Evolutionary conservation across 2,329 filamentous ascomycete species (phyloP), one percentile per base, ranked within the genome.

Genomic region (Ustulina deusta): DNA sequence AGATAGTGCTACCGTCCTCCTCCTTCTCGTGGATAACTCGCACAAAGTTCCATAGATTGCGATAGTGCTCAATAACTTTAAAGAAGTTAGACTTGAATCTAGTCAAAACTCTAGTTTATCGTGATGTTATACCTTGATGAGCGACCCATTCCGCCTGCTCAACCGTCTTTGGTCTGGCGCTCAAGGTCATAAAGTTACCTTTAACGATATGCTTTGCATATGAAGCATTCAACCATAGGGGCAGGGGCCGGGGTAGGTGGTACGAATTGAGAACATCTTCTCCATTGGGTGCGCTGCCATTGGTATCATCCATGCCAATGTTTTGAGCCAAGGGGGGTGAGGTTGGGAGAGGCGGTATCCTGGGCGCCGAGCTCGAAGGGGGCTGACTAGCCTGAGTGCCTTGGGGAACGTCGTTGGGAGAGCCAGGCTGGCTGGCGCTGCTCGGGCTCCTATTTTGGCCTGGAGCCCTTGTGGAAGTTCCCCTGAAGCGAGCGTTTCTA

Each of bases 171-270:
- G 95, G 95, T 77, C 94, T 91, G 57, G 94, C 93, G 75, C 94
- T 97, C 67, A 98, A 83, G 11, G 95, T 97, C 91, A 97, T 93
- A 79, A 98, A 97, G 83, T 97, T 98, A 67, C 95, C 95, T 83
- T 95, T 97, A 76, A 97, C 94, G 72, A 97, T 97, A 76, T 97
- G 90, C 78, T 91, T 92, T 62, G 92, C 90, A 78, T 93, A 91
- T 69, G 89, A 83, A 63, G 91, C 86, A 76, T 92, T 91, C 75
- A 94, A 88, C 89, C 92, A 94, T 69, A 93, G 82, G 17, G 92
- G 92, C 67, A 89, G 83, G 36, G 88, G 87, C 46, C 88, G 86
- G 66, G 90, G 90, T 67, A 92, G 83, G 73, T 90, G 88, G 76
- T 90, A 90, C 13, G 83, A 83, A 73, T 83, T 82, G 71, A 90